Conservation (phyloP, 2,329 filamentous ascomycete species). For the Pseudopithomyces maydicus region DNA sequence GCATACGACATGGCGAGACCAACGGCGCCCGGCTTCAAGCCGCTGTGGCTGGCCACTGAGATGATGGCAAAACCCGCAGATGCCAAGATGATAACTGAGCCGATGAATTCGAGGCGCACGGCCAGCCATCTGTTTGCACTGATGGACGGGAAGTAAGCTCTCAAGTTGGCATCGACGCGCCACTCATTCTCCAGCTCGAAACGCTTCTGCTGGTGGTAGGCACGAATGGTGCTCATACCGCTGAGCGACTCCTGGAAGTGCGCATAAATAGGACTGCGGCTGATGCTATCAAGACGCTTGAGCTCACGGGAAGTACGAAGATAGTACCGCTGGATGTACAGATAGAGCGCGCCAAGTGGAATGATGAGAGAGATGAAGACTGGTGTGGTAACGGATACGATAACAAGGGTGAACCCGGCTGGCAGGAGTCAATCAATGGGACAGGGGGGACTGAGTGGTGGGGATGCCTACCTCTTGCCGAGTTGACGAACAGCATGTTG, state of each 20-base stretch:
- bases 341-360: constrained; percentile 79
- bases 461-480: constrained; percentile 51
- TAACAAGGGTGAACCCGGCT: constrained; percentile 77
- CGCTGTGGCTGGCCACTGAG: constrained; percentile 71
- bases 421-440: constrained; percentile 27
- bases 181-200: constrained; percentile 96
- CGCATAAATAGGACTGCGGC: constrained; percentile 92
- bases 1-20: constrained; percentile 97
- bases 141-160: constrained; percentile 94
- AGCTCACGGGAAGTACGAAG: constrained; percentile 93
- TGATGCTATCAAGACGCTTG: constrained; percentile 94
- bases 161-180: constrained; percentile 92
- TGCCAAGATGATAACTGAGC: constrained; percentile 88
- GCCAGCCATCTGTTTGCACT: constrained; percentile 91
- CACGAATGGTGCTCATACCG: constrained; percentile 92
- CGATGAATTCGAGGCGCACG: constrained; percentile 92
- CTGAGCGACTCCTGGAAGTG: constrained; percentile 98
- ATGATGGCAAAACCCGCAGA: constrained; percentile 83
- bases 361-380: constrained; percentile 80
- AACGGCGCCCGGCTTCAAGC: constrained; percentile 73
- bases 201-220: constrained; percentile 84
- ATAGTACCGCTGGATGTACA: constrained; percentile 97
- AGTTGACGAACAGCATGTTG: constrained; percentile 75
- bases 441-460: constrained; percentile 17
- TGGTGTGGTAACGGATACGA: constrained; percentile 83